Base-by-base conservation (phyloP, 2,329 filamentous ascomycete species). In the Mycosphaerelloides madeirae region DNA sequence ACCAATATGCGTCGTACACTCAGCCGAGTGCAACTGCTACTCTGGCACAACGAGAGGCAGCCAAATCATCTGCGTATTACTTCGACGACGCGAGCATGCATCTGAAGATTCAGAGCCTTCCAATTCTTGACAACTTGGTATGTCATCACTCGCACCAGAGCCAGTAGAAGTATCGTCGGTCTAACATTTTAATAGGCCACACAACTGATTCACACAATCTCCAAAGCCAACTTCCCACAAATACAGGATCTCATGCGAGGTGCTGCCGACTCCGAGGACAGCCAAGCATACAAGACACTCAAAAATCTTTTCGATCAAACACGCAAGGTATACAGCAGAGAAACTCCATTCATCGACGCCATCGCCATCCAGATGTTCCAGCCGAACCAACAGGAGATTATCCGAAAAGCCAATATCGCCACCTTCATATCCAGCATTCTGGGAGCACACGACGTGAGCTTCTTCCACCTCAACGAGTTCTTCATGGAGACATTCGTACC, bases 401-500 rank as follows among this genome's bases (percentile, higher is more conserved):
- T 84, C 43, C 73, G 78, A 43, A 82, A 78, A 59, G 78, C 80
- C 31, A 84, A 84, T 53, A 67, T 83, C 38, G 80, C 80, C 9
- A 81, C 79, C 1, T 84, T 83, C 57, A 74, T 81, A 20, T 79
- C 77, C 0, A 78, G 76, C 49, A 75, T 83, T 19, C 81, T 84
- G 55, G 77, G 78, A 13, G 59, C 62, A 3, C 76, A 80, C 54
- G 78, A 81, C 59, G 78, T 83, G 48, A 78, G 78, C 8, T 82
- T 84, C 54, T 77, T 75, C 38, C 77, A 83, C 50, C 64, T 84
- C 33, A 80, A 84, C 55, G 75, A 80, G 34, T 71, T 76, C 53
- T 84, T 84, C 57, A 67, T 84, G 18, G 75, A 82, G 34, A 79
- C 78, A 0, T 84, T 84, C 57, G 77, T 82, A 7, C 76, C 78